Conservation (phyloP, 2,329 filamentous ascomycete genomes). For the Microdochium nivale region DNA sequence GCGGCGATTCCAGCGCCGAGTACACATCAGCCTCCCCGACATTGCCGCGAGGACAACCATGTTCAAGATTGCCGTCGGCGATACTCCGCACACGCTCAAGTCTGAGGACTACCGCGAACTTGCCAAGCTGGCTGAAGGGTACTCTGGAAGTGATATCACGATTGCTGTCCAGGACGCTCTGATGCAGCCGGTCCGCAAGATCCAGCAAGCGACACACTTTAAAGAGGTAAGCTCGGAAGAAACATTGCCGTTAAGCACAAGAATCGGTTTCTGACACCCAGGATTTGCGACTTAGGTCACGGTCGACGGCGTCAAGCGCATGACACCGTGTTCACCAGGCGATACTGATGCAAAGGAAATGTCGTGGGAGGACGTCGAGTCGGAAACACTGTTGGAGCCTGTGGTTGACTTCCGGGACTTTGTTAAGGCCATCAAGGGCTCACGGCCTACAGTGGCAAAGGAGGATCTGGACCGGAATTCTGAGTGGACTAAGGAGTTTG, state of each 20-base stretch:
- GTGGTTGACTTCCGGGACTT: slow-evolving; percentile 87
- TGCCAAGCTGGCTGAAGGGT: slow-evolving; percentile 79
- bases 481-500: slow-evolving; percentile 95
- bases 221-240: slow-evolving; percentile 66
- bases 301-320: slow-evolving; percentile 55
- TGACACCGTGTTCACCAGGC: slow-evolving; percentile 91
- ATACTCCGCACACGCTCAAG: slow-evolving; percentile 78
- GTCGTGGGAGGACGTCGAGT: slow-evolving; percentile 82
- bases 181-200: slow-evolving; percentile 96
- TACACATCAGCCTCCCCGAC: slow-evolving; percentile 92
- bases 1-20: slow-evolving; percentile 88
- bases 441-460: slow-evolving; percentile 80
- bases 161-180: slow-evolving; percentile 94
- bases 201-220: slow-evolving; percentile 96
- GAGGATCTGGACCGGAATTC: slow-evolving; percentile 78
- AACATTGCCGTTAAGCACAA: no score
- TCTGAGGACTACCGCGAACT: slow-evolving; percentile 71
- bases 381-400: slow-evolving; percentile 78
- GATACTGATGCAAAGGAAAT: slow-evolving; percentile 82
- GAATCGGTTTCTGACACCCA: no score
- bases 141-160: slow-evolving; percentile 90
- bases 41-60: slow-evolving; percentile 78
- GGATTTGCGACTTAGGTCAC: no score
- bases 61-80: slow-evolving; percentile 93
- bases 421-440: slow-evolving; percentile 79